Evolutionary conservation across 169 alveolate species (phyloP), one percentile per base, ranked within the genome.

Genomic region (Plasmodium gonderi): DNA sequence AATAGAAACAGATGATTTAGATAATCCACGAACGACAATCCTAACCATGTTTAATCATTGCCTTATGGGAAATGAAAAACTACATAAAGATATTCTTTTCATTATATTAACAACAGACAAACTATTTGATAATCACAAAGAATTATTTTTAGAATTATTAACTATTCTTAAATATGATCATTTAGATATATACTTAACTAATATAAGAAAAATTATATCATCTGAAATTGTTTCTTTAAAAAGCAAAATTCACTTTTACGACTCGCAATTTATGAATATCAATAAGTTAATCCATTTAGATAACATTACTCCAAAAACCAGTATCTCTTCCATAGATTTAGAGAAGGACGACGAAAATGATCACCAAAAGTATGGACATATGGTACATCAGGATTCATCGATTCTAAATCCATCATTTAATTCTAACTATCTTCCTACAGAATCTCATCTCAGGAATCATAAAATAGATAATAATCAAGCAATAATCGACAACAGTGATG

Each of bases 81-180:
- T 82, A 23, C 92, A 82, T 47, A 82, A 82, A 69, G 81, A 82
- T 45, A 82, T 82, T 29, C 76, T 82, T 38, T 82, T 68, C 64
- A 69, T 82, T 68, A 82, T 82, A 23, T 47, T 82, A 82, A 82
- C 92, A 11, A 82, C 92, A 20, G 92, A 82, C 33, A 68, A 82
- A 54, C 74, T 82, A 33, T 82, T 82, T 45, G 92, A 82, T 38
- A 82, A 69, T 69, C 92, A 82, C 44, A 82, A 69, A 69, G 92
- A 82, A 82, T 44, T 82, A 82, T 82, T 82, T 47, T 31, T 82
- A 82, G 92, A 82, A 82, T 42, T 82, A 45, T 69, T 82, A 44
- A 23, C 76, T 68, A 54, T 82, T 17, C 72, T 82, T 1, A 82
- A 82, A 54, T 49, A 68, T 45, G 92, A 82, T 54, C 60, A 82